Base-by-base conservation (phyloP, 306 rosid species). In the Prunus padus region DNA sequence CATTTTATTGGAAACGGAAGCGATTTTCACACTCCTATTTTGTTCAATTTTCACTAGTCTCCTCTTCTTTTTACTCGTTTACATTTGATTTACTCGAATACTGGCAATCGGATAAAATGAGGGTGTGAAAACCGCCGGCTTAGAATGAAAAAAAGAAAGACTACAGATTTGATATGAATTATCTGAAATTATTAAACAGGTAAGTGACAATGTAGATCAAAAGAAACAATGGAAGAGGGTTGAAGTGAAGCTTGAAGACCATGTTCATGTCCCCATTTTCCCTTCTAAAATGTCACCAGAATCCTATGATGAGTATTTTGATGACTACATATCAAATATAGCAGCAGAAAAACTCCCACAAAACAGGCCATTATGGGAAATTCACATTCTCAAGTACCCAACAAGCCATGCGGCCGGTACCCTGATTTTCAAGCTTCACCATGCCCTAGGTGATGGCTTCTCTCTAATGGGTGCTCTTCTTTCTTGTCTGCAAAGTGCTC, bases 401-500 rank as follows among this genome's bases (percentile, higher is more conserved):
- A 87, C 90, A 30, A 80, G 40, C 10, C 60, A 46, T 67, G 76
- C 89, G 49, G 73, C 72, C 11, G 76, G 90, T 1, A 68, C 15
- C 11, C 0, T 90, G 3, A 31, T 90, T 47, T 87, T 88, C 52
- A 82, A 82, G 67, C 84, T 86, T 72, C 92, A 88, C 51, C 96
- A 88, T 70, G 87, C 92, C 14, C 90, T 88, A 61, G 96, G 90
- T 11, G 93, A 87, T 82, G 95, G 86, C 25, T 84, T 78, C 51
- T 84, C 92, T 59, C 79, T 86, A 3, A 84, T 89, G 96, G 86
- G 87, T 62, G 83, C 87, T 71, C 90, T 90, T 72, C 86, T 90
- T 44, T 83, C 96, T 45, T 88, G 84, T 67, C 76, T 87, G 0
- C 84, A 77, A 66, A 76, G 91, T 56, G 86, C 84, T 22, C 86